Base-by-base conservation (phyloP, 352 stramenopile genomes). In the Elongisporangium undulatum region DNA sequence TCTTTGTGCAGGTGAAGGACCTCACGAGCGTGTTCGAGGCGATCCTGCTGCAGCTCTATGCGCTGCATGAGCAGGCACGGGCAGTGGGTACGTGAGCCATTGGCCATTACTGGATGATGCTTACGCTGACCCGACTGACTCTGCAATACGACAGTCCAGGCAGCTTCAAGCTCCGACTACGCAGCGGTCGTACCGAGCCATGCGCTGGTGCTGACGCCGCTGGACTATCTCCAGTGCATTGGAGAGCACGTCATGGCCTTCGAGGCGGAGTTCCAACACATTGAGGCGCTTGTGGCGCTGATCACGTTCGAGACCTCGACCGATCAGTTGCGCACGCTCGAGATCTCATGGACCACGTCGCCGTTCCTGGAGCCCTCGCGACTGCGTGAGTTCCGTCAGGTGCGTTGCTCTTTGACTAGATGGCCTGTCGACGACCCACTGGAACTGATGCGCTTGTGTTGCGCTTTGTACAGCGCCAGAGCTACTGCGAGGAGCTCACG, bases 301-400 rank as follows among this genome's bases (percentile, higher is more conserved):
- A 75, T 94, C 41, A 74, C 80, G 20, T 94, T 94, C 61, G 69
- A 84, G 15, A 87, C 77, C 20, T 79, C 85, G 19, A 88, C 72
- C 17, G 79, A 88, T 57, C 66, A 87, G 64, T 64, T 92, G 52
- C 82, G 78, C 16, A 89, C 85, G n/a, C 84, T 90, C 45, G 71
- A 87, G 13, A 90, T 91, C 48, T 92, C 82, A 10, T 91, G 84
- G 77, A 92, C 76, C 53, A 91, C 85, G 38, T 91, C 84, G 21
- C 82, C 85, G 2, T 94, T 94, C 55, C 68, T 92, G 15, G 71
- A 92, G 41, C 72, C 76, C 16, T 67, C 64, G 26, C 67, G 77
- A 49, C 82, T 67, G 13, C 68, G 63, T 19, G 61, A 52, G 10
- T 89, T 92, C 53, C 71, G 68, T 17, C 73, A 87, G 82, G 77